Evolutionary conservation across 371 early-diverging fungal species (phyloP).

Genomic region (Mucor indicus): DNA sequence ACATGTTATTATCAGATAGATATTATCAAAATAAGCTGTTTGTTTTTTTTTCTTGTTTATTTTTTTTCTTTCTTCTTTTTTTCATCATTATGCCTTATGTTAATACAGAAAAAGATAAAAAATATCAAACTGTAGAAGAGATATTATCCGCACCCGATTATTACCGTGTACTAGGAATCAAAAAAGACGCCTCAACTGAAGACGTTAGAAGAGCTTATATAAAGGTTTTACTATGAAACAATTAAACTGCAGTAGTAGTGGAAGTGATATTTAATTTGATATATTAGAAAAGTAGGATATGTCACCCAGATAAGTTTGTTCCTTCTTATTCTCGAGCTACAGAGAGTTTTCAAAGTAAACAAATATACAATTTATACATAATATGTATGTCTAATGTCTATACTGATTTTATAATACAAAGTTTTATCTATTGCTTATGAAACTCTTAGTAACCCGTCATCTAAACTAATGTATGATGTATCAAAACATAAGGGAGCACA

Average conservation of each 20-base stretch:
- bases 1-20: constrained; percentile 22
- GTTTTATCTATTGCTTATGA: constrained; percentile 61
- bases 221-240: too few species aligned
- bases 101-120: constrained; percentile 27
- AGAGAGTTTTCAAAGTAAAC: constrained; percentile 40
- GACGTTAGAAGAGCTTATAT: constrained; percentile 45
- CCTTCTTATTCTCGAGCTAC: constrained; percentile 25
- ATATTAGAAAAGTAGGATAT: constrained; percentile 38
- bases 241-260: too few species aligned
- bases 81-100: constrained; percentile 18
- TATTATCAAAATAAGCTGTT: too few species aligned
- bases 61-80: constrained; percentile 6
- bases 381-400: neutral
- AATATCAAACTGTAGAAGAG: constrained; percentile 36
- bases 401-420: constrained; percentile 10
- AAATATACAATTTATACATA: too few species aligned
- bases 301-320: constrained; percentile 45
- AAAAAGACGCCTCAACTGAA: constrained; percentile 26
- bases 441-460: constrained; percentile 58
- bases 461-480: constrained; percentile 55
- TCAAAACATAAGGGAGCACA: too few species aligned
- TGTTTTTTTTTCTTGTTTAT: too few species aligned
- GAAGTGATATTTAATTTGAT: too few species aligned
- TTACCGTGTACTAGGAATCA: constrained; percentile 33
- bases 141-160: constrained; percentile 36